Evolutionary conservation across 441 rosid genomes (phyloP).

Genomic region (Croton setiger): DNA sequence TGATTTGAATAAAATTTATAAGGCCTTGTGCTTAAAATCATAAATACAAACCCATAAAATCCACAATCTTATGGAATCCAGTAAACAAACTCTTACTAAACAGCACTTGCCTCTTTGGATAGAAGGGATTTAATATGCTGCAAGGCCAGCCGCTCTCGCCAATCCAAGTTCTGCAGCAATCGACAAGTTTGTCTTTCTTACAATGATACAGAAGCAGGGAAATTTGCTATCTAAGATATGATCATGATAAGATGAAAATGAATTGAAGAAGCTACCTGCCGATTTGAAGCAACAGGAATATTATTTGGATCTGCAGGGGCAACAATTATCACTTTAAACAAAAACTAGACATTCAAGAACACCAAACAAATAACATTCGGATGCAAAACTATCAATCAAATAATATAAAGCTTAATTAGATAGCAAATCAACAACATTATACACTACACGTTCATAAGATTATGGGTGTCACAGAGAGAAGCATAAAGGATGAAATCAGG

Average conservation of each 20-base stretch:
- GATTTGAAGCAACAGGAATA: constrained; percentile 28
- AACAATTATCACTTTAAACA: constrained; percentile 17
- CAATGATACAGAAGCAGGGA: constrained; percentile 3
- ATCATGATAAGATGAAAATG: constrained; percentile 1
- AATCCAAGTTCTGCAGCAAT: constrained; percentile 60
- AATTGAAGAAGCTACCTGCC: constrained; percentile 42
- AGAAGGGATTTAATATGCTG: constrained; percentile 60
- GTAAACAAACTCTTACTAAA: constrained; percentile 8
- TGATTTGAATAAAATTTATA: constrained; percentile 3
- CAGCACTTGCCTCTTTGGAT: constrained; percentile 70
- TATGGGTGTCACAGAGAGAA: neutral
- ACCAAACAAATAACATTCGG: neutral
- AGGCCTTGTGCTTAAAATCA: constrained; percentile 7
- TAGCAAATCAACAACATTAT: neutral
- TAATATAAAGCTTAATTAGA: too few relatives aligned
- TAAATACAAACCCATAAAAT: neutral
- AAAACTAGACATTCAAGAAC: neutral
- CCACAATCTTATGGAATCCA: constrained; percentile 2
- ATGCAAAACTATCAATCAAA: too few relatives aligned
- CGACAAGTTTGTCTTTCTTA: constrained; percentile 19
- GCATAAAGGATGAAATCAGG: neutral
- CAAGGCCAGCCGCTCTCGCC: constrained; percentile 83
- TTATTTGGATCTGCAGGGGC: constrained; percentile 53
- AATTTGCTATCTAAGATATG: neutral
- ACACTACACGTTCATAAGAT: neutral